Conservation (phyloP, 495 filamentous ascomycete species). For the Neurospora sp. region DNA sequence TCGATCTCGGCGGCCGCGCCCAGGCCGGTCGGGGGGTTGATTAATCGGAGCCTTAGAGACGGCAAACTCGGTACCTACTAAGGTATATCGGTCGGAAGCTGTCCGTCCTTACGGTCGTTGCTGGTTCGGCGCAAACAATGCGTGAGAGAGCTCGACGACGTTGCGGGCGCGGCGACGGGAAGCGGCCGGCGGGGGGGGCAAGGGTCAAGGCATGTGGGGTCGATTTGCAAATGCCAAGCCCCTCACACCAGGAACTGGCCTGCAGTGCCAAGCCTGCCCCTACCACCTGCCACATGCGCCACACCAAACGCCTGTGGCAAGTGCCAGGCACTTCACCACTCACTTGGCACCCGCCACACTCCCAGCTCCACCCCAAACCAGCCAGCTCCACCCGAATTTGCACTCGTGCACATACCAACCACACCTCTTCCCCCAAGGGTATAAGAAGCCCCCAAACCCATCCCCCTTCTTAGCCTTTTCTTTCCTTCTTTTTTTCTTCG, state of each 20-base stretch:
- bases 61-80: neutral
- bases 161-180: neutral
- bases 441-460: constrained; percentile 3
- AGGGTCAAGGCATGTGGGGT: neutral
- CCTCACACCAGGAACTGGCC: too few species aligned
- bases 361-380: neutral
- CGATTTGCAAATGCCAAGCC: neutral
- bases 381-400: constrained; percentile 1
- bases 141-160: neutral
- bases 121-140: neutral
- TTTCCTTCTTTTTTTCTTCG: constrained; percentile 17
- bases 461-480: constrained; percentile 8
- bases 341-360: neutral
- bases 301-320: neutral
- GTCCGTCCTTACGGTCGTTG: neutral
- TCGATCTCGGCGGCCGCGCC: neutral
- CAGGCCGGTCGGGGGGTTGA: neutral
- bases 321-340: neutral
- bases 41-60: neutral
- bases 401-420: constrained; percentile 16
- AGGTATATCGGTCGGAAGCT: neutral
- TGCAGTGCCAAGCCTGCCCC: neutral
- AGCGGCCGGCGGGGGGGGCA: neutral
- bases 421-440: neutral
- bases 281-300: neutral